Conservation (phyloP, 2,329 filamentous ascomycete species). For the Aspergillus vadensis region DNA sequence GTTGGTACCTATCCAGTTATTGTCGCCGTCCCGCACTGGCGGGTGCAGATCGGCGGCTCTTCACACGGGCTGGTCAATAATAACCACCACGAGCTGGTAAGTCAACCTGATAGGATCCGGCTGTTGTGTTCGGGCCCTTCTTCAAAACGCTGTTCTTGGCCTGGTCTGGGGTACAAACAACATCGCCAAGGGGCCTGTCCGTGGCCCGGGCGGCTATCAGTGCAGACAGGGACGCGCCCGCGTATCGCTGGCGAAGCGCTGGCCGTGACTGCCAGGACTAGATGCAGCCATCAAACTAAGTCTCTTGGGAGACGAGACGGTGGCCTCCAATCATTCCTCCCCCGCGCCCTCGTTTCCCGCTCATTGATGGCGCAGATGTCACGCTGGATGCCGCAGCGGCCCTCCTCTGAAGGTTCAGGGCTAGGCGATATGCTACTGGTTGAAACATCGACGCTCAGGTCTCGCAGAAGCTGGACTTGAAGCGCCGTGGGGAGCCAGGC, state of each 20-base stretch:
- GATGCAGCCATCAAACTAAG: conserved; percentile 18
- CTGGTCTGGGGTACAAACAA: conserved; percentile 21
- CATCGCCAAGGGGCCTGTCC: conserved; percentile 21
- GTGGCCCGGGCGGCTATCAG: conserved; percentile 24
- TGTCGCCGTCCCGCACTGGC: not conserved
- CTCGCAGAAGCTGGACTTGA: conserved; percentile 11
- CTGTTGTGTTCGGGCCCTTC: not conserved
- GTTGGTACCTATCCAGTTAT: not conserved
- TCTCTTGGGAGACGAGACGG: conserved; percentile 29
- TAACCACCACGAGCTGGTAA: conserved; percentile 32
- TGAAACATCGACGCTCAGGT: conserved; percentile 18
- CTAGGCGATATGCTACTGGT: conserved; percentile 28
- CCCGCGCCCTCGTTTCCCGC: conserved; percentile 25
- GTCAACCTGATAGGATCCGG: not conserved
- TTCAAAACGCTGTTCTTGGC: conserved; percentile 13
- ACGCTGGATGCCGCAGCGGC: conserved; percentile 26
- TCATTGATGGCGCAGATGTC: conserved; percentile 32
- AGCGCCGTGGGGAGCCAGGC: conserved; percentile 16
- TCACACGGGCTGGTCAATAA: conserved; percentile 27
- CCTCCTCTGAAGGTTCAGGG: conserved; percentile 22
- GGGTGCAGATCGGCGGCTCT: not conserved
- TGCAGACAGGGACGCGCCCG: conserved; percentile 4
- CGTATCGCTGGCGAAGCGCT: conserved; percentile 6
- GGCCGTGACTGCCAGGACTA: conserved; percentile 2
- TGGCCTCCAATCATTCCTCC: conserved; percentile 16